phyloP scores from a whole-genome alignment of 2,329 filamentous ascomycete species.

The Apiospora hydei region DNA sequence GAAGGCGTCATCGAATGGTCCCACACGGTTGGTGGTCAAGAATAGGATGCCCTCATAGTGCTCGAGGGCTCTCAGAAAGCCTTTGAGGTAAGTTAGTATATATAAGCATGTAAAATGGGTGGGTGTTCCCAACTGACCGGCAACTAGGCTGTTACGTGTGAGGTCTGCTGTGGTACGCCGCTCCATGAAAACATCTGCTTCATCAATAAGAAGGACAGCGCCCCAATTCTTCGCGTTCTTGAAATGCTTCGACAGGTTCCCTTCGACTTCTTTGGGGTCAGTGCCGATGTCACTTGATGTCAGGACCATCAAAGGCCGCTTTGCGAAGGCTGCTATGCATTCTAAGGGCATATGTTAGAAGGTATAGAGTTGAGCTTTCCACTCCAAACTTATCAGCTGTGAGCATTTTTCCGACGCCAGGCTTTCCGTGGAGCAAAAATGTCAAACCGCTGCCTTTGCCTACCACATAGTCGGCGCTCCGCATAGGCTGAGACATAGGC shows the following conservation, averaged over 20 bases:
- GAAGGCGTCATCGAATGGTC: constrained; percentile 42
- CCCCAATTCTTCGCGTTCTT: constrained; percentile 36
- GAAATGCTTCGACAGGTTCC: constrained; percentile 24
- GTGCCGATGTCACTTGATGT: background rate
- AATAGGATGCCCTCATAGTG: constrained; percentile 43
- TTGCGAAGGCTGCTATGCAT: background rate
- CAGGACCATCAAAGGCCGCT: background rate
- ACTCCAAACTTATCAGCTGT: constrained; percentile 15
- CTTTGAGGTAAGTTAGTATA: constrained; percentile 26
- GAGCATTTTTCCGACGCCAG: constrained; percentile 52
- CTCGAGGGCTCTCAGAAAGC: constrained; percentile 41
- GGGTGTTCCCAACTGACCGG: constrained; percentile 30
- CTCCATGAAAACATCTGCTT: constrained; percentile 48
- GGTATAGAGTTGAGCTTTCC: no score
- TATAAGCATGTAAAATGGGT: background rate
- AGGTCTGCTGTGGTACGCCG: constrained; percentile 38
- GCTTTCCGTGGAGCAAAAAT: constrained; percentile 59
- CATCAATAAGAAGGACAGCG: constrained; percentile 43
- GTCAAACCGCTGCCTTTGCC: constrained; percentile 59
- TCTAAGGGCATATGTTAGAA: no score
- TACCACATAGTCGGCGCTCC: constrained; percentile 50
- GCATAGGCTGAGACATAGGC: background rate
- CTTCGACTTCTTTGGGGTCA: background rate
- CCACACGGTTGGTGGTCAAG: constrained; percentile 40
- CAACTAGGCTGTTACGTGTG: constrained; percentile 38